Conservation (phyloP, 768 basidiomycete species). For the Tephrocybe sp. region DNA sequence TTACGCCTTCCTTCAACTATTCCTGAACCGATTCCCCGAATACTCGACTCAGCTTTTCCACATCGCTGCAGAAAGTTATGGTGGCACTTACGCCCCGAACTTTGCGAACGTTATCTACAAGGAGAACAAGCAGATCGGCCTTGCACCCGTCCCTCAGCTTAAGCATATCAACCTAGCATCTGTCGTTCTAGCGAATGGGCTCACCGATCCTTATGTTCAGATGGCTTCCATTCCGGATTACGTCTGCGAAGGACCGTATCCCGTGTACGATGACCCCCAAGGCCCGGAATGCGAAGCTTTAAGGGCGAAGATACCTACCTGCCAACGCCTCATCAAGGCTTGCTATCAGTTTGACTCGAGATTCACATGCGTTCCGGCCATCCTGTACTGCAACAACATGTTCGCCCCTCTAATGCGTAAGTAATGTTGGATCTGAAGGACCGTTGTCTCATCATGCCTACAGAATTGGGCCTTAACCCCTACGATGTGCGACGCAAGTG, state of each 20-base stretch:
- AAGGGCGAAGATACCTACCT: conserved; percentile 65
- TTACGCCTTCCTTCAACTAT: conserved; percentile 80
- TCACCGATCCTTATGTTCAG: conserved; percentile 83
- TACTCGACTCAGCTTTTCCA: conserved; percentile 75
- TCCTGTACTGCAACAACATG: conserved; percentile 78
- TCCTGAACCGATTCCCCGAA: conserved; percentile 73
- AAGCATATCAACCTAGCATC: conserved; percentile 80
- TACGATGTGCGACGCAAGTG: conserved; percentile 86
- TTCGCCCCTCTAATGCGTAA: conserved; percentile 69
- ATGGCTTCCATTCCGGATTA: conserved; percentile 81
- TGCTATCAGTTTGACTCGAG: conserved; percentile 67
- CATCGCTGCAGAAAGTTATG: conserved; percentile 79
- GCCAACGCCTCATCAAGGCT: conserved; percentile 68
- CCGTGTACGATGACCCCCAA: conserved; percentile 71
- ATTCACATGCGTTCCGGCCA: conserved; percentile 72
- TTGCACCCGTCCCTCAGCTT: conserved; percentile 45
- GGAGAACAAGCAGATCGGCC: conserved; percentile 62
- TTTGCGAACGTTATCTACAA: conserved; percentile 82
- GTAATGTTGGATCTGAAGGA: conserved; percentile 21
- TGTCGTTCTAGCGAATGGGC: conserved; percentile 84
- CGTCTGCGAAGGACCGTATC: conserved; percentile 79
- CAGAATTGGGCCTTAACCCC: conserved; percentile 78
- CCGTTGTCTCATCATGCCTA: too few relatives aligned
- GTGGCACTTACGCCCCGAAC: conserved; percentile 81
- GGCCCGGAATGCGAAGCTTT: conserved; percentile 68